Evolutionary conservation across 1,139 yeast genomes (phyloP), one percentile per base, ranked within the genome.

Genomic region (Meyerozyma elateridarum): DNA sequence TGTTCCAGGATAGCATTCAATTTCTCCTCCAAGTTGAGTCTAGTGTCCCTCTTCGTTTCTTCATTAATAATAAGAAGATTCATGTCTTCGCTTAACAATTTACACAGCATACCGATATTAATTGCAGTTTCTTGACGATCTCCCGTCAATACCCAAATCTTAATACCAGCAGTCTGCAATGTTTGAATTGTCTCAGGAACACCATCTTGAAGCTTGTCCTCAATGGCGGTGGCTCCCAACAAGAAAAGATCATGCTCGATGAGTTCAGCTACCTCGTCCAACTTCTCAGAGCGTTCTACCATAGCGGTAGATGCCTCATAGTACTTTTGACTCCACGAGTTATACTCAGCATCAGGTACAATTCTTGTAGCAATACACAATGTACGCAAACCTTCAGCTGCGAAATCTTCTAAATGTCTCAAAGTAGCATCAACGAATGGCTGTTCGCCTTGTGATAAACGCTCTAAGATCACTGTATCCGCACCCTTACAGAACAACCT

Each of bases 111-210:
- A 41, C 98, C 99, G 53, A 93, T 91, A 53, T 93, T 93, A 41
- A 93, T 85, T 1, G 98, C 99, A n/a, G 99, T 93, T 58, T 93
- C 99, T 55, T 91, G 98, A 52, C 96, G 75, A 54, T 93, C 99
- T 46, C 99, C 99, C 7, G 99, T 93, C 36, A 93, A 68, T 20
- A 93, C 96, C 99, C 98, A 93, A 15, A 93, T 75, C 54, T 88
- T 91, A 45, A 93, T 88, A 11, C 97, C 97, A 0, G 99, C 99
- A 36, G 84, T 85, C 55, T 91, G 98, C 37, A 93, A 68, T 4
- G 95, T 85, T 42, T 85, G 91, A 38, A 93, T 93, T 1, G 98
- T 88, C 45, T 93, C 98, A 2, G 98, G 97, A 9, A 93, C 99
- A 22, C 96, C 98, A 38, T 91, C 98, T 61, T 93, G 99, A 34